Base-by-base conservation (phyloP, 208 protist genomes). In the Leishmania gerbilli region DNA sequence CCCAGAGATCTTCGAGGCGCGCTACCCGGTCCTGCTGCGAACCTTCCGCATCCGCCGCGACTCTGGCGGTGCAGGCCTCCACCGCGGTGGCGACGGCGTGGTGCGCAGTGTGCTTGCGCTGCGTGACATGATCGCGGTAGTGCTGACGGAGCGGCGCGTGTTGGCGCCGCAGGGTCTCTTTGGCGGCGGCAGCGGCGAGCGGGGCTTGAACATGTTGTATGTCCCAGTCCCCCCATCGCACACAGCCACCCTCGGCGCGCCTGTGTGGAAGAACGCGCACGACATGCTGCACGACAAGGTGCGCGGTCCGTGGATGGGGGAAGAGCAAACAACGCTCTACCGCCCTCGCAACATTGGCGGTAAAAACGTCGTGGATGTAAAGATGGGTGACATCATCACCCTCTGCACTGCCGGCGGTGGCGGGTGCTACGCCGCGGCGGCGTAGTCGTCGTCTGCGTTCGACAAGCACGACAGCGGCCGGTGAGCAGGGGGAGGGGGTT, bases 111-210 rank as follows among this genome's bases (percentile, higher is more conserved):
- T 99, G 56, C 68, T 98, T 71, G 95, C 97, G 45, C 79, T 98
- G 7, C 76, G 88, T 31, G 79, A 87, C 58, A 92, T 95, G 85
- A 89, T 83, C 34, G 95, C 95, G 0, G 90, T 93, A 24, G 89
- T 99, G n/a, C 84, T 99, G 42, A 97, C 95, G 27, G 98, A 99
- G 83, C 88, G 98, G 21, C 91, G 98, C 64, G 87, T 93, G 49
- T 79, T 98, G 47, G 87, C 89, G 34, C 98, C 98, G 34, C 84
- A 87, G 64, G 98, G 98, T 3, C 60, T 99, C 24, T 80, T 87
- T 27, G 96, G 95, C 37, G 98, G 98, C 17, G 79, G 80, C 0
- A 71, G 90, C 62, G 98, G 95, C 31, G 51, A 72, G 79, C 83
- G 87, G 21, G 98, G 98, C 21, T 78, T 91, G 45, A 94, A 96